Conservation (phyloP, 2,329 filamentous ascomycete genomes). For the Paraphaeosphaeria sporulosa region DNA sequence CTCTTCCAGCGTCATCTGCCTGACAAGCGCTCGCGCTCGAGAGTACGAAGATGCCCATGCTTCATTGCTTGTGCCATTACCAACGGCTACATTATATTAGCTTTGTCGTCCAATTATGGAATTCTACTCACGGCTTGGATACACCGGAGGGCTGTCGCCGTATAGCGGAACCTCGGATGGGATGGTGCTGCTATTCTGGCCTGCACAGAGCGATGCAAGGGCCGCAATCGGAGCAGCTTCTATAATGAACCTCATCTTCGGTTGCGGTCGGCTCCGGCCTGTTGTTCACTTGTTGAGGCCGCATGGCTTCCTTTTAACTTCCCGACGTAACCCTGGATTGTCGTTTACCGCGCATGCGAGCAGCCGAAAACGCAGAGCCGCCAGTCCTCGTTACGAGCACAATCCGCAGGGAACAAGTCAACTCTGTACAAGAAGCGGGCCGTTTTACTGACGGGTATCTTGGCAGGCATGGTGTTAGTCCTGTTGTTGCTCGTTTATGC, state of each 20-base stretch:
- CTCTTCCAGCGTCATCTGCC: conserved; percentile 52
- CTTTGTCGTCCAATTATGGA: not conserved
- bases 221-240: not conserved
- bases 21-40: conserved; percentile 50
- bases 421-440: conserved; percentile 3
- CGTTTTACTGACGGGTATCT: not conserved
- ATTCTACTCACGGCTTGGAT: conserved; percentile 36
- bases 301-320: not conserved
- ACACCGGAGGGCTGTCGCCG: conserved; percentile 39
- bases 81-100: conserved; percentile 27
- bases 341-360: not conserved
- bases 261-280: not conserved
- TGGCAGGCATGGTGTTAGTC: conserved; percentile 9
- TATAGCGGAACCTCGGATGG: conserved; percentile 39
- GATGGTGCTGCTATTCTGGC: conserved; percentile 1
- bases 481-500: conserved; percentile 2
- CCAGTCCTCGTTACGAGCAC: conserved; percentile 7
- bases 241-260: not conserved
- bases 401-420: not conserved
- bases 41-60: conserved; percentile 39
- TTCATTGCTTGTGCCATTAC: conserved; percentile 32
- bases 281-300: not conserved
- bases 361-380: not conserved
- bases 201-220: conserved; percentile 1
- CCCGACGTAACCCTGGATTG: not conserved